phyloP scores from a whole-genome alignment of 2,329 filamentous ascomycete genomes.

The Calonectria crousiana region DNA sequence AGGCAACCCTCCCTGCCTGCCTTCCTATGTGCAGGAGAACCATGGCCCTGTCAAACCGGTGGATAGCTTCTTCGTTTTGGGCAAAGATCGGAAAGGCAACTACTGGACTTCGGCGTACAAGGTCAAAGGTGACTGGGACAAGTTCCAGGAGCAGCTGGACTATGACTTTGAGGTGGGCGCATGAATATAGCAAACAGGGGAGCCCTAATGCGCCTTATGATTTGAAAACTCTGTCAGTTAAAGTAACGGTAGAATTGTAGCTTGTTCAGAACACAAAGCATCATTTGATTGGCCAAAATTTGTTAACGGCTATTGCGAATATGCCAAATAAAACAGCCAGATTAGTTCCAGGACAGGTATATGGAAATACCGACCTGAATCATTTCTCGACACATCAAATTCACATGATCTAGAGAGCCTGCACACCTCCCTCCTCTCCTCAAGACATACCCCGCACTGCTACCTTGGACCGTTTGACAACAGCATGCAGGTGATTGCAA shows the following conservation, averaged over 20 bases:
- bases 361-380: background rate
- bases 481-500: background rate
- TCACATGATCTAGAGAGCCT: background rate
- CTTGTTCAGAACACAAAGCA: background rate
- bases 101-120: constrained; percentile 28
- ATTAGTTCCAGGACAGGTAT: background rate
- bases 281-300: background rate
- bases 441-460: background rate
- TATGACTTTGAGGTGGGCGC: constrained; percentile 17
- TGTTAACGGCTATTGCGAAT: background rate
- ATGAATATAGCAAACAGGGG: background rate
- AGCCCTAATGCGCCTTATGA: too few species aligned
- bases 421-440: background rate
- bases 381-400: background rate
- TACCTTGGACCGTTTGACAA: background rate
- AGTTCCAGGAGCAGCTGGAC: constrained; percentile 16
- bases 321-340: background rate
- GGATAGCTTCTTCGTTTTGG: constrained; percentile 19
- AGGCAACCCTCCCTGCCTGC: background rate
- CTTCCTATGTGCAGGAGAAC: constrained; percentile 14
- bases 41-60: constrained; percentile 2
- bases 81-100: constrained; percentile 25
- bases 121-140: constrained; percentile 28
- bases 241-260: background rate
- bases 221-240: background rate